These are phyloP conservation scores for Cladosporium sp. DNA, from an alignment of 2,329 filamentous ascomycete species.

Conservation along the genomic window DNA sequence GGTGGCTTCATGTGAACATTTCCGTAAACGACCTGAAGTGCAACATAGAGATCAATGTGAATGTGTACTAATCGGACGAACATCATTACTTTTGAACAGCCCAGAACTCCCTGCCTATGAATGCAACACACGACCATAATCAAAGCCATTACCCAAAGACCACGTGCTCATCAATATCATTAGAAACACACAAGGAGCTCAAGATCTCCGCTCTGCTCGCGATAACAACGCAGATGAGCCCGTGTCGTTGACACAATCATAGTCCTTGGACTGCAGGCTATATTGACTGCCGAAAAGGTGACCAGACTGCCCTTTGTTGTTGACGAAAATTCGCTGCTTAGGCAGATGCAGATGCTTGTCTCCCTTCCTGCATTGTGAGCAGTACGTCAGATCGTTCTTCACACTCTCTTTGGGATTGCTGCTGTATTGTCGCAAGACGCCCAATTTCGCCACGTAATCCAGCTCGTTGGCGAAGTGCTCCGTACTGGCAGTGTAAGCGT, in stretches of 20 bases:
- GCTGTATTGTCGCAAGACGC: conserved; percentile 9
- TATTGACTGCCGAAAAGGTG: conserved; percentile 17
- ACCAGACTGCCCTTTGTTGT: conserved; percentile 8
- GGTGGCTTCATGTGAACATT: not conserved
- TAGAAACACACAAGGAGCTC: not conserved
- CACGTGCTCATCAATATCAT: not conserved
- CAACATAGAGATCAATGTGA: not conserved
- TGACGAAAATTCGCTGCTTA: conserved; percentile 6
- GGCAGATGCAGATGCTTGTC: not conserved
- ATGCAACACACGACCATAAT: not conserved
- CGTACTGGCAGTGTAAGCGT: conserved; percentile 11
- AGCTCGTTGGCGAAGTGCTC: conserved; percentile 17
- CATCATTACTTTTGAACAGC: not conserved
- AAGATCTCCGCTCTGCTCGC: not conserved
- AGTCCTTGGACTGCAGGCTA: conserved; percentile 9
- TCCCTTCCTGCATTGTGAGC: not conserved
- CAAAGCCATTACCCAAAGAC: not conserved
- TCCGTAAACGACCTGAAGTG: not conserved
- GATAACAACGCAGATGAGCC: not conserved
- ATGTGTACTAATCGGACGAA: not conserved
- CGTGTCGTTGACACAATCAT: conserved; percentile 7
- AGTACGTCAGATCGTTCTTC: conserved; percentile 2
- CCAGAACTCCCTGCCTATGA: not conserved
- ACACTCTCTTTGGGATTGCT: not conserved
- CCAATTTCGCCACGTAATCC: conserved; percentile 14